Evolutionary conservation across 495 filamentous ascomycete species (phyloP).

Genomic region (Hapsidospora chrysogenum): DNA sequence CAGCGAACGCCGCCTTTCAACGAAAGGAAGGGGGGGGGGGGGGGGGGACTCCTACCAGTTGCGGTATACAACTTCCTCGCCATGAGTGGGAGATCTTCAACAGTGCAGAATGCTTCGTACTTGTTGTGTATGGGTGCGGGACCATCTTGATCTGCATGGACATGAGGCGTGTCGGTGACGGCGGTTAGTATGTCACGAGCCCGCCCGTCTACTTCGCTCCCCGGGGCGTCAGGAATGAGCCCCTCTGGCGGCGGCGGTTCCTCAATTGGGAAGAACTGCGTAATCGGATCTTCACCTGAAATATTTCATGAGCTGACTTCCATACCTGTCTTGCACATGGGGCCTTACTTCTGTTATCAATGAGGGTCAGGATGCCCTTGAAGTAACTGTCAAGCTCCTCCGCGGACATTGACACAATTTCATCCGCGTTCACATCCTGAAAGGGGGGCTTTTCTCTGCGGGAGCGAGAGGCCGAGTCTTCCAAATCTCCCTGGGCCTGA

Average conservation of each 20-base stretch:
- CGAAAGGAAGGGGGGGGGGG: no score
- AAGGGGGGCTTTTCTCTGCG: slow-evolving; percentile 9
- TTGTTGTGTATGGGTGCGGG: no score
- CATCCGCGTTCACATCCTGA: slow-evolving; percentile 39
- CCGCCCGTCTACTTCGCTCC: slow-evolving; percentile 13
- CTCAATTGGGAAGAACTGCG: slow-evolving; percentile 27
- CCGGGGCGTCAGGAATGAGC: slow-evolving; percentile 10
- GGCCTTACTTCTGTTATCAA: slow-evolving; percentile 1
- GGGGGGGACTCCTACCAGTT: background rate
- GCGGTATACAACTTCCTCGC: slow-evolving; percentile 38
- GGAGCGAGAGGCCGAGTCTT: no score
- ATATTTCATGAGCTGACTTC: slow-evolving; percentile 2
- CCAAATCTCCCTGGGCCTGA: no score
- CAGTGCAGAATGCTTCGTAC: slow-evolving; percentile 14
- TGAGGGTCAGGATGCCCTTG: background rate
- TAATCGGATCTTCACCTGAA: slow-evolving; percentile 18
- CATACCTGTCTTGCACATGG: slow-evolving; percentile 1
- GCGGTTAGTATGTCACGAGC: slow-evolving; percentile 7
- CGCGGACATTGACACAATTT: slow-evolving; percentile 51
- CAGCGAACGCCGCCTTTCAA: no score
- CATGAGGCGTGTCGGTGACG: no score
- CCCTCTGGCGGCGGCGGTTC: slow-evolving; percentile 5
- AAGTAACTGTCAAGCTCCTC: slow-evolving; percentile 65
- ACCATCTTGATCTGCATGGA: no score
- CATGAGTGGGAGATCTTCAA: slow-evolving; percentile 35